Percentiles rank a stretch among this genome's conserved stretches.
Evolutionary conservation across 1,139 yeast species (phyloP).

Genomic region (Sugiyamaella neomexicana): DNA sequence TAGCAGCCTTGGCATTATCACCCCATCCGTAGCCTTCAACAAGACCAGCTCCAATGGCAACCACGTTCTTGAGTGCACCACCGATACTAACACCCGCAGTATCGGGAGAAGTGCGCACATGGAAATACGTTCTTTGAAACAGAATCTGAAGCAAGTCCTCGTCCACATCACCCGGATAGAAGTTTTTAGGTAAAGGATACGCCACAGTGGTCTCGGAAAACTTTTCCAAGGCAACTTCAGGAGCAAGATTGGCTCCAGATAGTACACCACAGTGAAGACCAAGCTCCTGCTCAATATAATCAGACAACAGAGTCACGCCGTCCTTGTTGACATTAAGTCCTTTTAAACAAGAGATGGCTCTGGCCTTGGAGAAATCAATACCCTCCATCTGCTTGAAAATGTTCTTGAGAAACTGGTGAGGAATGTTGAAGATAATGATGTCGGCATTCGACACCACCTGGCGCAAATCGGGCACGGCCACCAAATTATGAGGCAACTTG

Average conservation of each 20-base stretch:
- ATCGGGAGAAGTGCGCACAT: conserved; percentile 83
- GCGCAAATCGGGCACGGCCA: conserved; percentile 80
- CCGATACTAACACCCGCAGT: conserved; percentile 93
- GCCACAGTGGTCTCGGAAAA: conserved; percentile 97
- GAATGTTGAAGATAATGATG: conserved; percentile 83
- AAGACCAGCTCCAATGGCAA: conserved; percentile 91
- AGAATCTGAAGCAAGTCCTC: conserved; percentile 63
- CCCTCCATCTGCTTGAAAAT: conserved; percentile 76
- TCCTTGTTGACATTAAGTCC: conserved; percentile 82
- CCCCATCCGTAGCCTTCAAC: conserved; percentile 98
- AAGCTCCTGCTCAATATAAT: conserved; percentile 69
- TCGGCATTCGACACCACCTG: conserved; percentile 76
- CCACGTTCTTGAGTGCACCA: conserved; percentile 92
- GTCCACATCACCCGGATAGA: conserved; percentile 74
- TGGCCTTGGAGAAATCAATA: conserved; percentile 60
- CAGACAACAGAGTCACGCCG: conserved; percentile 78
- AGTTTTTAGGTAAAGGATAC: conserved; percentile 67
- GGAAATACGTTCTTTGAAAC: conserved; percentile 96
- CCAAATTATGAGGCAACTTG: conserved; percentile 72
- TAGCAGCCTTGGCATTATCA: conserved; percentile 93
- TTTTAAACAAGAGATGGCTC: conserved; percentile 92
- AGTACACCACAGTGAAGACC: conserved; percentile 91
- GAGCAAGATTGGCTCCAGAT: conserved; percentile 93
- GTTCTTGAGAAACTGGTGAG: conserved; percentile 84
- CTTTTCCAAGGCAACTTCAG: conserved; percentile 88